Conservation (phyloP, 495 filamentous ascomycete genomes). For the Lophiotrema nucula region DNA sequence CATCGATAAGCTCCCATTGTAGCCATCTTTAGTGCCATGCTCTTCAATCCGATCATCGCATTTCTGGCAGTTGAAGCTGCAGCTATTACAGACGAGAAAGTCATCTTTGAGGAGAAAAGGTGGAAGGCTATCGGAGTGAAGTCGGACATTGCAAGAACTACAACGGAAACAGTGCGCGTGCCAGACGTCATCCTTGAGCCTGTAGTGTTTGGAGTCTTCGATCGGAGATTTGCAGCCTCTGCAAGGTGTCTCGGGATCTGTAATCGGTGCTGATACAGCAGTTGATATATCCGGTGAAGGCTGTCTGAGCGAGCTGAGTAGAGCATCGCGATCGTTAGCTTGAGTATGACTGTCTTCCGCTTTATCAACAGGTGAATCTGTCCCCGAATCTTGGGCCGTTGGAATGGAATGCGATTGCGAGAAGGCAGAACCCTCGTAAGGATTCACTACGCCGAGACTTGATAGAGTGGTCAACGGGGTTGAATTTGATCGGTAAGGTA, state of each 20-base stretch:
- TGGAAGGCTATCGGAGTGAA: slow-evolving; percentile 1
- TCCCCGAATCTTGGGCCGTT: too few species aligned
- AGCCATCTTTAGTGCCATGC: slow-evolving; percentile 2
- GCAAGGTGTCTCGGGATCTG: slow-evolving; percentile 3
- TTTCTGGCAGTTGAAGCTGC: slow-evolving; percentile 6
- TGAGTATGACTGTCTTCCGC: too few species aligned
- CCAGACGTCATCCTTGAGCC: background rate
- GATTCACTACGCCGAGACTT: too few species aligned
- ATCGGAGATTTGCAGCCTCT: background rate
- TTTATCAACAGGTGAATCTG: too few species aligned
- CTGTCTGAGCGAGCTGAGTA: background rate
- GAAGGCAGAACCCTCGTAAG: too few species aligned
- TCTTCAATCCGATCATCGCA: slow-evolving; percentile 13
- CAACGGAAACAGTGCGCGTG: slow-evolving; percentile 16
- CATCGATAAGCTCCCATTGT: background rate
- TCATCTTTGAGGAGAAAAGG: slow-evolving; percentile 1
- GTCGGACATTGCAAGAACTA: background rate
- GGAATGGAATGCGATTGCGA: too few species aligned
- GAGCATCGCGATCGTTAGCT: background rate
- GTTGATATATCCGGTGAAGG: background rate
- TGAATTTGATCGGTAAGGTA: too few species aligned
- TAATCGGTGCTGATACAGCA: background rate
- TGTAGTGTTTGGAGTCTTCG: background rate
- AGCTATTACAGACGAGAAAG: slow-evolving; percentile 17
- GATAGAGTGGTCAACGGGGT: too few species aligned